phyloP scores from a whole-genome alignment of 768 basidiomycete species.

The Pseudohyphozyma bogoriensis region DNA sequence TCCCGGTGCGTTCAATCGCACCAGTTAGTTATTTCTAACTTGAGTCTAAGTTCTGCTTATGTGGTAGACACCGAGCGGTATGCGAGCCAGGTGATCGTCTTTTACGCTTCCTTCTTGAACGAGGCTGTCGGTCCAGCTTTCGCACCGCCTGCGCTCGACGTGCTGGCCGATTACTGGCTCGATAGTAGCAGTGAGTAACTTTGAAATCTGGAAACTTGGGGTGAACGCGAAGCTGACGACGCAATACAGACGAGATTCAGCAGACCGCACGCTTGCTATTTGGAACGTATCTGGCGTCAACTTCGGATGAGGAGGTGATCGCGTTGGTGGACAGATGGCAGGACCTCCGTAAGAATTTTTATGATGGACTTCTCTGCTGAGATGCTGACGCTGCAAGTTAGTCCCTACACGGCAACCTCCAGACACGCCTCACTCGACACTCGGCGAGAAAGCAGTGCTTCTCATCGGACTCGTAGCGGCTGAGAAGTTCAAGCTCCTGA shows the following conservation, averaged over 20 bases:
- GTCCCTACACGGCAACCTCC: conserved; percentile 5
- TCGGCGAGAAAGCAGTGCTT: conserved; percentile 65
- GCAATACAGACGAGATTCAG: conserved; percentile 54
- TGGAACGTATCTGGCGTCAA: conserved; percentile 56
- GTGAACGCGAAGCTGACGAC: not conserved
- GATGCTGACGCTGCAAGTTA: not conserved
- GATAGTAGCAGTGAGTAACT: conserved; percentile 53
- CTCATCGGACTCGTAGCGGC: conserved; percentile 73
- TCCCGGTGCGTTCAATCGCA: conserved; percentile 47
- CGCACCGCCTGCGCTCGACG: conserved; percentile 58
- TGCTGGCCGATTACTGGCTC: conserved; percentile 66
- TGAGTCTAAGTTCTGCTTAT: not conserved
- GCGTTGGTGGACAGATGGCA: conserved; percentile 25
- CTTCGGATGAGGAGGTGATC: conserved; percentile 59
- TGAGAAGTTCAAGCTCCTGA: conserved; percentile 66
- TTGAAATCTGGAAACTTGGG: not conserved
- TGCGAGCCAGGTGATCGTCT: conserved; percentile 64
- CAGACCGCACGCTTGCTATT: conserved; percentile 68
- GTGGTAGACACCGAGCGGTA: conserved; percentile 55
- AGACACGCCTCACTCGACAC: not conserved
- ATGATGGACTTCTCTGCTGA: too few species aligned
- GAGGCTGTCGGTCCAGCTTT: conserved; percentile 53
- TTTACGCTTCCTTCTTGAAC: conserved; percentile 65
- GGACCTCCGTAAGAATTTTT: not conserved
- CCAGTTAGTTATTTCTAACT: not conserved